Evolutionary conservation across 192 early-diverging fungal genomes (phyloP), one percentile per base, ranked within the genome.

Genomic region (Thoreauomyces humboldtii): DNA sequence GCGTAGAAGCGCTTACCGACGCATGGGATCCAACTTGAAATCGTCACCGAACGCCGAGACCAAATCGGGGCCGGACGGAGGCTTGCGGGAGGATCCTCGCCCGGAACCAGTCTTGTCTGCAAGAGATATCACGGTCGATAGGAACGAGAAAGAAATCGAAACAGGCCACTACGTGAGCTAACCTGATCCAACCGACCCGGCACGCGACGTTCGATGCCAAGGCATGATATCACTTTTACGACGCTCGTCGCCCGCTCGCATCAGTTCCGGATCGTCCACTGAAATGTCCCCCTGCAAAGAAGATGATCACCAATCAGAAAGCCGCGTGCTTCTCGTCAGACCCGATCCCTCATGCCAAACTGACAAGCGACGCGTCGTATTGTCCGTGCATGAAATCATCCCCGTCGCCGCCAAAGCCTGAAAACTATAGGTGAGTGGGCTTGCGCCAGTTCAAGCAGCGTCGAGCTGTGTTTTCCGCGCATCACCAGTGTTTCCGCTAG

Each of bases 191-290:
- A 66, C 64, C 25, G 64, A 66, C 4, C 64, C 64, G 15, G 52
- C 52, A 31, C 64, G 64, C 24, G 64, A 66, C 5, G 19, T 41
- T 27, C 38, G 24, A 29, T 66, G 64, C 64, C 64, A 66, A 3
- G 64, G 64, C 64, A 66, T 66, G 12, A 66, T n/a, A 52, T 66
- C 64, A 33, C 53, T 57, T 46, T 66, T 66, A 29, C 64, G 64
- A 14, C 42, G 34, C 41, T 66, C 64, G 36, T 55, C 33, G 31
- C 33, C 61, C 12, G 64, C 64, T 43, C 64, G 64, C 14, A 66
- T 31, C 37, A 43, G 19, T 44, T 66, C 64, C 21, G 59, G 22
- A 21, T 60, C 42, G 17, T 60, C 59, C 2, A 60, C 59, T 12
- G 59, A 43, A 19, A 3, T 29, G 32, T 60, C 59, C 21, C 3